These are phyloP conservation scores for Chytriomyces confervae DNA, from an alignment of 192 early-diverging fungal genomes.

Conservation along the genomic window DNA sequence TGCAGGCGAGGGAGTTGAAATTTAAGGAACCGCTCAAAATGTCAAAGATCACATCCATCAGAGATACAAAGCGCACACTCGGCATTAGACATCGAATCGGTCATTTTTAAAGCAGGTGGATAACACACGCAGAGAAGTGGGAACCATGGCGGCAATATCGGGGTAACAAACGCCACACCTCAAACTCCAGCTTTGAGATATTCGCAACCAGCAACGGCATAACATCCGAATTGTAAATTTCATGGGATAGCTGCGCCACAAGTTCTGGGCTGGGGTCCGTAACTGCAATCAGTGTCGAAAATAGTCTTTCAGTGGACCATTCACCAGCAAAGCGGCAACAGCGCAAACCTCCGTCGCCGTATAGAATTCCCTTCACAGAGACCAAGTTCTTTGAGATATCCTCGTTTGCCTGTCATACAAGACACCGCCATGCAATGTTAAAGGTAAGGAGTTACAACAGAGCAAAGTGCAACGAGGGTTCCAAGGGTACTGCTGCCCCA, in stretches of 20 bases:
- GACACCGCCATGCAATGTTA: background rate
- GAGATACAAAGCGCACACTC: too few species aligned
- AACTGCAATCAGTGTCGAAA: slow-evolving; percentile 54
- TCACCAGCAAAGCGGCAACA: slow-evolving; percentile 17
- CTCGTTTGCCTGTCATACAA: slow-evolving; percentile 79
- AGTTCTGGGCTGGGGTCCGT: slow-evolving; percentile 86
- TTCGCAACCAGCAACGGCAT: slow-evolving; percentile 88
- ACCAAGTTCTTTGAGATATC: slow-evolving; percentile 96
- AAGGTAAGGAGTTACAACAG: background rate
- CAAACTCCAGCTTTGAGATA: slow-evolving; percentile 91
- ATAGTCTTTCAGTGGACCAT: slow-evolving; percentile 31
- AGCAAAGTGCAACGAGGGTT: background rate
- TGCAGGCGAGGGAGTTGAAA: too few species aligned
- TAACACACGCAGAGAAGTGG: background rate
- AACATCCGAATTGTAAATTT: slow-evolving; percentile 92
- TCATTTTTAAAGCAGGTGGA: background rate
- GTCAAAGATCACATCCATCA: too few species aligned
- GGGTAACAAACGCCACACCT: slow-evolving; percentile 35
- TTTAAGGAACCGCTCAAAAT: too few species aligned
- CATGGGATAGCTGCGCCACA: slow-evolving; percentile 93
- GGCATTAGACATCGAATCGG: background rate
- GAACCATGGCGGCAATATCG: background rate
- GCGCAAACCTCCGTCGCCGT: slow-evolving; percentile 87
- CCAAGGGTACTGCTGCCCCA: background rate
- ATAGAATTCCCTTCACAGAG: slow-evolving; percentile 91